phyloP scores from a whole-genome alignment of 2,329 filamentous ascomycete species.

The Trichoderma citrinoviride region DNA sequence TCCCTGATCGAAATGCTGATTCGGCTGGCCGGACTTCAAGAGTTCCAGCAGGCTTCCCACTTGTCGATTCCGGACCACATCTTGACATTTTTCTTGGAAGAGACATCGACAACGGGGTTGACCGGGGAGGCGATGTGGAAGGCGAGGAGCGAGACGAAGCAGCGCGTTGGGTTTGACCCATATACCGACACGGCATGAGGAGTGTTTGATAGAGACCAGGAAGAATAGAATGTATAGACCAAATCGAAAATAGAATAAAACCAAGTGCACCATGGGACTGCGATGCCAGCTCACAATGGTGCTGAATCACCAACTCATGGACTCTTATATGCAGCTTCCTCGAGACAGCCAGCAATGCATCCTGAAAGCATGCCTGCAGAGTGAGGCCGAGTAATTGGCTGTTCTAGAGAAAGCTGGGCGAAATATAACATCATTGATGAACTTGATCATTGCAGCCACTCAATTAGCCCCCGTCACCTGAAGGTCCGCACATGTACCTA shows the following conservation, averaged over 20 bases:
- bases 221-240: not conserved
- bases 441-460: no score
- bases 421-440: no score
- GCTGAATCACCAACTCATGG: no score
- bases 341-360: no score
- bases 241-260: not conserved
- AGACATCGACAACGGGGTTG: constrained; percentile 53
- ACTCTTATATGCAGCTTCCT: no score
- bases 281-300: not conserved
- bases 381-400: no score
- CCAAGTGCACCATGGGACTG: not conserved
- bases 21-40: constrained; percentile 80
- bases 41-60: constrained; percentile 87
- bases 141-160: constrained; percentile 46
- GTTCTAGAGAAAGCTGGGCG: no score
- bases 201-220: not conserved
- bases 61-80: constrained; percentile 88
- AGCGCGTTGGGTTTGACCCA: constrained; percentile 55
- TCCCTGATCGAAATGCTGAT: constrained; percentile 88
- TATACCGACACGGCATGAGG: constrained; percentile 44
- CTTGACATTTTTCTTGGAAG: constrained; percentile 78
- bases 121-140: constrained; percentile 45
- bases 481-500: not conserved
- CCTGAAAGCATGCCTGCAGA: not conserved
- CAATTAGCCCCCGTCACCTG: no score